Conservation (phyloP, 2,329 filamentous ascomycete genomes). For the Mycosphaerella arachidis region DNA sequence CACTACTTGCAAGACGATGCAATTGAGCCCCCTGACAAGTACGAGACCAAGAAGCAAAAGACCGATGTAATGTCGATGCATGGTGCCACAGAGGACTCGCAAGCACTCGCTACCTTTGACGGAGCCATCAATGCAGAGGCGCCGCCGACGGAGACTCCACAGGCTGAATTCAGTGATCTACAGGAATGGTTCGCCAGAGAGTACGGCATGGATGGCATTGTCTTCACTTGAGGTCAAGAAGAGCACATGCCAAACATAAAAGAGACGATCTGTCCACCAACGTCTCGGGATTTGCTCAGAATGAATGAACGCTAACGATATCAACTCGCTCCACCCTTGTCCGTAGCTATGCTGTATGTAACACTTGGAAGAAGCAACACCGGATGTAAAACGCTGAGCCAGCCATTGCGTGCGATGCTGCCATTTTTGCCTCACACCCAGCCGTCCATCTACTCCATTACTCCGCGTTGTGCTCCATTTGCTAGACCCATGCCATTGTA, state of each 20-base stretch:
- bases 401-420: background rate
- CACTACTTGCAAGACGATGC: background rate
- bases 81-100: background rate
- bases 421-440: background rate
- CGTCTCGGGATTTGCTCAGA: background rate
- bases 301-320: background rate
- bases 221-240: conserved; percentile 17
- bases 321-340: background rate
- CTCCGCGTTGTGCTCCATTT: background rate
- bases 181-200: conserved; percentile 27
- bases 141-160: background rate
- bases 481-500: background rate
- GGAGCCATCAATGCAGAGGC: background rate
- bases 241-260: background rate
- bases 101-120: background rate
- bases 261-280: background rate
- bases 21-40: background rate
- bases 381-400: background rate
- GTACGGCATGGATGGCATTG: conserved; percentile 27
- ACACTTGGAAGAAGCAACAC: background rate
- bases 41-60: background rate
- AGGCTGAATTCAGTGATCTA: conserved; percentile 12
- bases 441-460: background rate
- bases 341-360: background rate
- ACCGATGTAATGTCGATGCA: background rate